Percentiles rank a stretch among this genome's conserved stretches.
Evolutionary conservation across 1,284 basidiomycete genomes (phyloP).

Genomic region (Apiotrichum gracile): DNA sequence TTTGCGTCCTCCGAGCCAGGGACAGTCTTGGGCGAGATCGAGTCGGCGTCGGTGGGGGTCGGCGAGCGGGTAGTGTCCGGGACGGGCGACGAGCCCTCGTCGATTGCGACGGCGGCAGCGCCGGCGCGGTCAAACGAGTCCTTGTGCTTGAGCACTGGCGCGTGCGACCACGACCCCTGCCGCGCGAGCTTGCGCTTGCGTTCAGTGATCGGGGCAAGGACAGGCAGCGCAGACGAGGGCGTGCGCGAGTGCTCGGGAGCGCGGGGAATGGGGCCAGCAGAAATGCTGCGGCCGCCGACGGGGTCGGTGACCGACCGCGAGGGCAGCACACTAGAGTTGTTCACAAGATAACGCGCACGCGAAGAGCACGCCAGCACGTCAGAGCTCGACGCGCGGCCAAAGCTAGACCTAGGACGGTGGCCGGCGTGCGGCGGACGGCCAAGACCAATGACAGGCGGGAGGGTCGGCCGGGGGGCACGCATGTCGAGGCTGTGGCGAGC

Average conservation of each 20-base stretch:
- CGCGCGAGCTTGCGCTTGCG: conserved; percentile 18
- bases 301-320: conserved; percentile 16
- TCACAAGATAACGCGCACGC: conserved; percentile 15
- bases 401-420: conserved; percentile 15
- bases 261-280: conserved; percentile 11
- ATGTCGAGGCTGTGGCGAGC: conserved; percentile 8
- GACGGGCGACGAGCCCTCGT: conserved; percentile 11
- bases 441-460: conserved; percentile 14
- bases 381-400: conserved; percentile 17
- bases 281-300: conserved; percentile 13
- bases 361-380: conserved; percentile 19
- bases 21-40: conserved; percentile 12
- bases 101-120: neutral
- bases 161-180: conserved; percentile 19
- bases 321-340: neutral
- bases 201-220: neutral
- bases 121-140: conserved; percentile 21
- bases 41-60: conserved; percentile 15
- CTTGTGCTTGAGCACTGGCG: conserved; percentile 15
- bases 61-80: conserved; percentile 15
- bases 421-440: conserved; percentile 8
- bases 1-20: neutral
- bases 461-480: conserved; percentile 12
- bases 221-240: neutral
- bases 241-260: conserved; percentile 6